phyloP scores from a whole-genome alignment of 129 eudicot species.

The Centella asiatica region DNA sequence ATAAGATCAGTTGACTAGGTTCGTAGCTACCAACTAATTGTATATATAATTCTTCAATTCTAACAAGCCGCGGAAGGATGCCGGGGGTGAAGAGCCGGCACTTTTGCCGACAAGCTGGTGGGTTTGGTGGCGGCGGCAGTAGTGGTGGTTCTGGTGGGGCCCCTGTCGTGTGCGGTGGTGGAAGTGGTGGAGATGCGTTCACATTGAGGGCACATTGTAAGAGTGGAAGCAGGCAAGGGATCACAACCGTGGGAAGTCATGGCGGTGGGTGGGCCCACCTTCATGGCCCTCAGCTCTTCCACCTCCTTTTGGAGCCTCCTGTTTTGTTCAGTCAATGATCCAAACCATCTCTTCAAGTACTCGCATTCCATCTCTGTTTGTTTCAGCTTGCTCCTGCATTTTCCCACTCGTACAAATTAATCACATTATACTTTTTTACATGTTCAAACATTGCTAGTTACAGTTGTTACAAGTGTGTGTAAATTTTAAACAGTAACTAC shows the following conservation, averaged over 20 bases:
- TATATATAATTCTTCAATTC: too few relatives aligned
- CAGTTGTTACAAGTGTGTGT: too few relatives aligned
- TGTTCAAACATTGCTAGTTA: too few relatives aligned
- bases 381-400: slow-evolving; percentile 47
- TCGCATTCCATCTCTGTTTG: slow-evolving; percentile 52
- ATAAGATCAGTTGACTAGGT: too few relatives aligned
- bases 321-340: slow-evolving; percentile 43
- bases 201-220: slow-evolving; percentile 47
- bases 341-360: slow-evolving; percentile 47
- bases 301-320: slow-evolving; percentile 38
- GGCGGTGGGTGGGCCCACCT: slow-evolving; percentile 19
- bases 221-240: slow-evolving; percentile 31
- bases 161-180: slow-evolving; percentile 11
- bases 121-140: neutral
- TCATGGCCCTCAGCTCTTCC: slow-evolving; percentile 40
- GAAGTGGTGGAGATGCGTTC: slow-evolving; percentile 38
- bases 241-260: slow-evolving; percentile 20
- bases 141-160: slow-evolving; percentile 14
- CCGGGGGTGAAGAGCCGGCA: slow-evolving; percentile 12
- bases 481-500: too few relatives aligned
- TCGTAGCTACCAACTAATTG: too few relatives aligned
- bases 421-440: too few relatives aligned
- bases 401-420: too few relatives aligned
- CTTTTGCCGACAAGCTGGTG: slow-evolving; percentile 13
- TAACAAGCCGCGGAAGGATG: slow-evolving; percentile 26